Evolutionary conservation across 129 eudicot genomes (phyloP).

Genomic region (Helichrysum umbraculigerum): DNA sequence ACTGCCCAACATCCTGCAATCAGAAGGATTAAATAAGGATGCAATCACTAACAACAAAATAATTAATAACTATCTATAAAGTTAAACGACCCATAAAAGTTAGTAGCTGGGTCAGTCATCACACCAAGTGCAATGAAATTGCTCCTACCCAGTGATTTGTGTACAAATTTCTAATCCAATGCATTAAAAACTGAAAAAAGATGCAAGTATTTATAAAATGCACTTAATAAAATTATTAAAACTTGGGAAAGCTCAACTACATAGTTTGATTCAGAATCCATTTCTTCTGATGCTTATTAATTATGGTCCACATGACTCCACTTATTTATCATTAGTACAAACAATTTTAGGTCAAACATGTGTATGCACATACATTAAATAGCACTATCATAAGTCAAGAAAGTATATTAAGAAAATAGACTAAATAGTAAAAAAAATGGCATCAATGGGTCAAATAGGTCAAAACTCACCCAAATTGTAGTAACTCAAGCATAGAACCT

Average conservation of each 20-base stretch:
- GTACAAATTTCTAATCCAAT: background rate
- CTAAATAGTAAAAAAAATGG: no score
- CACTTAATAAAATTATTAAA: background rate
- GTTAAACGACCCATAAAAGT: background rate
- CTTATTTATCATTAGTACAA: background rate
- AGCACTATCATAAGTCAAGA: no score
- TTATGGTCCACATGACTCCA: background rate
- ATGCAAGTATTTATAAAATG: background rate
- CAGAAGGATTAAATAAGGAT: background rate
- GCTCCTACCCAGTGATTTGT: background rate
- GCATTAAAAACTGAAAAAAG: background rate
- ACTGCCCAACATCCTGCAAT: conserved; percentile 58
- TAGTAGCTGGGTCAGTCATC: background rate
- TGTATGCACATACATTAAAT: no score
- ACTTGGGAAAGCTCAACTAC: background rate
- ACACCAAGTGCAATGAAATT: background rate
- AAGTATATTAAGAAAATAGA: no score
- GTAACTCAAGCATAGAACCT: no score
- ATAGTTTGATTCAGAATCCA: background rate
- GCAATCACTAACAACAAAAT: background rate
- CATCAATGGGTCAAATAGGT: no score
- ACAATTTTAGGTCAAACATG: background rate
- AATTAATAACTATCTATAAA: background rate
- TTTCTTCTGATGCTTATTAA: background rate
- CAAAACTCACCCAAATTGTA: no score